Evolutionary conservation across 495 filamentous ascomycete genomes (phyloP).

Genomic region (Trichoderma asperelloides): DNA sequence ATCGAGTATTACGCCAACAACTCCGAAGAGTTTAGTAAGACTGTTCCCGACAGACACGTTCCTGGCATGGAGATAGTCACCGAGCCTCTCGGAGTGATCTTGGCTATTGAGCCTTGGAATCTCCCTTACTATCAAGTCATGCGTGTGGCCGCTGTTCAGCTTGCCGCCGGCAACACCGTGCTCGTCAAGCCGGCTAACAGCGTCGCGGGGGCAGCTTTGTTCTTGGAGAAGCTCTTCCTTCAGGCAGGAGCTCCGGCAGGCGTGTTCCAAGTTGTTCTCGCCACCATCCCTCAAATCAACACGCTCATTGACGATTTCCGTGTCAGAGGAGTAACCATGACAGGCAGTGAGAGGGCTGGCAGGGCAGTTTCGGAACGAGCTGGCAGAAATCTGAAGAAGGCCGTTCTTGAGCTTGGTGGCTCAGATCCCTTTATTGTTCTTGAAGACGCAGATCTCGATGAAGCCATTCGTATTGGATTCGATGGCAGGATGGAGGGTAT

Average conservation of each 20-base stretch:
- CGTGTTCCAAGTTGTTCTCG: conserved; percentile 40
- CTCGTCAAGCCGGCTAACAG: conserved; percentile 68
- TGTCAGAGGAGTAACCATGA: conserved; percentile 65
- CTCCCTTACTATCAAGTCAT: conserved; percentile 23
- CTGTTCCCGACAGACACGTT: background rate
- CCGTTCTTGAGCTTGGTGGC: conserved; percentile 72
- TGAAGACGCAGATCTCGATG: conserved; percentile 58
- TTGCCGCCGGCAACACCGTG: conserved; percentile 37
- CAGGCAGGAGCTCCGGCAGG: conserved; percentile 79
- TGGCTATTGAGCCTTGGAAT: conserved; percentile 40
- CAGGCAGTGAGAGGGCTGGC: conserved; percentile 62
- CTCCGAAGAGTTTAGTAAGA: background rate
- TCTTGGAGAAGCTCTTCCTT: conserved; percentile 59
- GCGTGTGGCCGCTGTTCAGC: conserved; percentile 35
- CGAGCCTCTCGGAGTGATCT: conserved; percentile 23
- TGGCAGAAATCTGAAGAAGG: conserved; percentile 67
- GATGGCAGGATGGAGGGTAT: conserved; percentile 40
- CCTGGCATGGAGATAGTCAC: conserved; percentile 13
- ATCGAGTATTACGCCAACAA: conserved; percentile 7
- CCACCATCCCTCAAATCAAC: conserved; percentile 31
- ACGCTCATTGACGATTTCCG: conserved; percentile 52
- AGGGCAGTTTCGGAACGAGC: conserved; percentile 63
- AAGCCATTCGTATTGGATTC: conserved; percentile 60
- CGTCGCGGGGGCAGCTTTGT: conserved; percentile 63
- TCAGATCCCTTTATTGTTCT: conserved; percentile 69